Percentiles rank a stretch among this genome's conserved stretches.
phyloP scores from a whole-genome alignment of 2,329 filamentous ascomycete genomes.

The Colletotrichum sp. region DNA sequence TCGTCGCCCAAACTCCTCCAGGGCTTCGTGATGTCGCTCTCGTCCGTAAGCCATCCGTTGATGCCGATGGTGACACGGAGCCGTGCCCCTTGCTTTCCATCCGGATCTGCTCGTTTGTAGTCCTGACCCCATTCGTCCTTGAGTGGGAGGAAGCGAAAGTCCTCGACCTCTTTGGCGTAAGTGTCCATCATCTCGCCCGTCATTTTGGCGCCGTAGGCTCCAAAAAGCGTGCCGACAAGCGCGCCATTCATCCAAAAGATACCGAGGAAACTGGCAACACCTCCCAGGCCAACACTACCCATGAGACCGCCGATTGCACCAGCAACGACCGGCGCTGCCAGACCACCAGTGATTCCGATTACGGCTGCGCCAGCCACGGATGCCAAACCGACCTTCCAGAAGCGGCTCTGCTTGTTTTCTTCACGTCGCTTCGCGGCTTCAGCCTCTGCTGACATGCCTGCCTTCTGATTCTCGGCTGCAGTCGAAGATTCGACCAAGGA shows the following conservation, averaged over 20 bases:
- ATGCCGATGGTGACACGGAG: conserved; percentile 85
- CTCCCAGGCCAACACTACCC: conserved; percentile 83
- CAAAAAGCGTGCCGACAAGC: conserved; percentile 85
- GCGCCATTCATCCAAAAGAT: conserved; percentile 86
- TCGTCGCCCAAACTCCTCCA: conserved; percentile 77
- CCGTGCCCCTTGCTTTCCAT: conserved; percentile 46
- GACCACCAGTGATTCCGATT: conserved; percentile 88
- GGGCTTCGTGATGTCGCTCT: conserved; percentile 77
- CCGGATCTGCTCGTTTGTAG: conserved; percentile 27
- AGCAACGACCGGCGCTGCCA: conserved; percentile 88
- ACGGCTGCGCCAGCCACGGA: conserved; percentile 87
- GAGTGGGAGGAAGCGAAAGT: conserved; percentile 80
- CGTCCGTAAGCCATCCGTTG: conserved; percentile 82
- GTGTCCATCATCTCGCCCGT: conserved; percentile 84
- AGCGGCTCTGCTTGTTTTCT: conserved; percentile 71
- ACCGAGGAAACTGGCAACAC: conserved; percentile 84
- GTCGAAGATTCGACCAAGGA: conserved; percentile 72
- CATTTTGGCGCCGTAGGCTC: conserved; percentile 84
- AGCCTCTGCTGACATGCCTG: conserved; percentile 71
- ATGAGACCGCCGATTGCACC: conserved; percentile 85
- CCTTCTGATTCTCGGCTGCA: conserved; percentile 37
- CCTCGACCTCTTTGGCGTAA: conserved; percentile 86
- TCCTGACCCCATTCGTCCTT: conserved; percentile 47
- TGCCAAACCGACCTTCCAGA: conserved; percentile 91
- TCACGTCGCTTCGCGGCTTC: conserved; percentile 77